These are phyloP conservation scores for Epichloe uncinata DNA, from an alignment of 2,329 filamentous ascomycete genomes.

Conservation along the genomic window DNA sequence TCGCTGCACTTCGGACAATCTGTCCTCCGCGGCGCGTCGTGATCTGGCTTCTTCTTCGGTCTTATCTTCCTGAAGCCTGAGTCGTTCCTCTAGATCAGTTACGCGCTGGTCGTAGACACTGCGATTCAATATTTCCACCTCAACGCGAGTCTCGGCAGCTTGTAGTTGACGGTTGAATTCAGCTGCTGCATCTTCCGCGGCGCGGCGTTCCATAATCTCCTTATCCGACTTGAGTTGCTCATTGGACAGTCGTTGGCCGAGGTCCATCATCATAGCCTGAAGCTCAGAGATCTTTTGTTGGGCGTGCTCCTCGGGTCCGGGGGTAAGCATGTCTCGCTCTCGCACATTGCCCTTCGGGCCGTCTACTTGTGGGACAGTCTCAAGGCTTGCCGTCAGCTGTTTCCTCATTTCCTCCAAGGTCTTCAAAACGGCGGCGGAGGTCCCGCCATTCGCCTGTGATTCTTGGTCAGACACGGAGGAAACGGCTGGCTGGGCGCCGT, in stretches of 20 bases:
- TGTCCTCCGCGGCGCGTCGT: constrained; percentile 58
- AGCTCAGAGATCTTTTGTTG: constrained; percentile 44
- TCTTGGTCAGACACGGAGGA: constrained; percentile 11
- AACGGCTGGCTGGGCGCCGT: constrained; percentile 24
- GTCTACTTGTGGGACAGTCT: constrained; percentile 20
- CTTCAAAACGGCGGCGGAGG: constrained; percentile 44
- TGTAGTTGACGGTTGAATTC: constrained; percentile 43
- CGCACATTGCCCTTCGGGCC: constrained; percentile 36
- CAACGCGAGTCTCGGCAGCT: constrained; percentile 43
- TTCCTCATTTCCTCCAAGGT: constrained; percentile 52
- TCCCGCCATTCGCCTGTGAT: constrained; percentile 19
- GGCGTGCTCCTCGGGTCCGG: constrained; percentile 37
- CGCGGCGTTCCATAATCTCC: constrained; percentile 34
- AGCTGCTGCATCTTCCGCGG: constrained; percentile 38
- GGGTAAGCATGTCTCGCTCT: constrained; percentile 35
- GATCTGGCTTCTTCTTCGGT: constrained; percentile 50
- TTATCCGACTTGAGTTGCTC: constrained; percentile 36
- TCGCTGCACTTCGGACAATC: constrained; percentile 57
- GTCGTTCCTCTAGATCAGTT: constrained; percentile 54
- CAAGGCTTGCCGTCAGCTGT: constrained; percentile 21
- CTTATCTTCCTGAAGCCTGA: constrained; percentile 48
- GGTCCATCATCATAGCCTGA: constrained; percentile 43
- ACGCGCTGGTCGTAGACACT: constrained; percentile 48
- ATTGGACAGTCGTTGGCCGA: constrained; percentile 41
- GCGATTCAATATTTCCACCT: constrained; percentile 48